Percentiles rank a stretch among this genome's conserved stretches.
Conservation (phyloP, 768 basidiomycete genomes). For the Wakefieldia striispora region DNA sequence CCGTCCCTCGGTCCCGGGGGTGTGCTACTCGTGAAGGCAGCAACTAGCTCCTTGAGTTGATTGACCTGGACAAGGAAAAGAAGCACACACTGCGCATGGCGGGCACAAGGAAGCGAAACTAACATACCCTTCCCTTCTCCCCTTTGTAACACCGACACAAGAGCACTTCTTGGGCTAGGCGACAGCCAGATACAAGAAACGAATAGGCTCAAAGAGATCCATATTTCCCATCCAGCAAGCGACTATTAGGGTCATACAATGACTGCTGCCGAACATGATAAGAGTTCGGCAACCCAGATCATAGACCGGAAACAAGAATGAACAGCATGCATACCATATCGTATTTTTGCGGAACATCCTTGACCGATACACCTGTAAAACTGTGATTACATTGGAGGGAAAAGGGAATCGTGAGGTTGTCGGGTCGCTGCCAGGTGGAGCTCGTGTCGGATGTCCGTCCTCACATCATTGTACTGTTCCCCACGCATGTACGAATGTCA, state of each 20-base stretch:
- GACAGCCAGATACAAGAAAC: constrained; percentile 21
- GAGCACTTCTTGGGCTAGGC: too few relatives aligned
- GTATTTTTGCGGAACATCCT: constrained; percentile 12
- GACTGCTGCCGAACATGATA: constrained; percentile 9
- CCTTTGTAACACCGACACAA: not conserved
- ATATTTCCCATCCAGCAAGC: constrained; percentile 14
- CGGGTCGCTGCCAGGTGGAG: constrained; percentile 1
- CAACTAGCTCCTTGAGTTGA: constrained; percentile 8
- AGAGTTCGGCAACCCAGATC: not conserved
- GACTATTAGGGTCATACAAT: constrained; percentile 12
- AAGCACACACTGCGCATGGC: not conserved
- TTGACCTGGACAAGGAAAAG: not conserved
- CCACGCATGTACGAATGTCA: not conserved
- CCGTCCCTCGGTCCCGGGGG: constrained; percentile 2
- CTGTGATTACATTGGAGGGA: not conserved
- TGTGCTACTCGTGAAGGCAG: constrained; percentile 11
- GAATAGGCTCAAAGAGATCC: constrained; percentile 16
- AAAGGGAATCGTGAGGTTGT: constrained; percentile 8
- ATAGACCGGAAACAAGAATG: not conserved
- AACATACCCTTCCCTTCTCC: constrained; percentile 6
- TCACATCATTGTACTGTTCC: constrained; percentile 1
- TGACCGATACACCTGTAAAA: constrained; percentile 1
- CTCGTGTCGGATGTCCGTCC: constrained; percentile 10
- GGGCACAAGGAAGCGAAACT: not conserved
- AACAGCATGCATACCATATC: constrained; percentile 21